A percentile compares a stretch with the other conserved stretches of the same genome.
Evolutionary conservation across 1,284 basidiomycete genomes (phyloP).

Genomic region (Paramarasmius palmivorus): DNA sequence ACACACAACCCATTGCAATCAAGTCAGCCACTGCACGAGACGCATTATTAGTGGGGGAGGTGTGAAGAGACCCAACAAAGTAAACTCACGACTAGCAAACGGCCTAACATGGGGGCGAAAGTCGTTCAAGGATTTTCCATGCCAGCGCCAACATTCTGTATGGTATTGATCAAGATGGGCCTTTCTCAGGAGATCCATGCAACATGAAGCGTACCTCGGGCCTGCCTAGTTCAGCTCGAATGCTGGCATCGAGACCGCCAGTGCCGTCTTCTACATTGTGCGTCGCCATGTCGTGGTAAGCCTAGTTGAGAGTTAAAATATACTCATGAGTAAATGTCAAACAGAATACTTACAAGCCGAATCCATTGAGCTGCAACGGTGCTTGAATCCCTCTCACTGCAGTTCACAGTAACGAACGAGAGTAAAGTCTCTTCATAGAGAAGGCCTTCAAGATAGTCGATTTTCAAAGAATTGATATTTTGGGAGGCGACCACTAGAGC

Average conservation of each 20-base stretch:
- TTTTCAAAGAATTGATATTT: too few relatives aligned
- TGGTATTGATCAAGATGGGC: not conserved
- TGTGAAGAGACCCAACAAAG: not conserved
- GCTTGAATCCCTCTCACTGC: too few relatives aligned
- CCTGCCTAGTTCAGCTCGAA: conserved; percentile 27
- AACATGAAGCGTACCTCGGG: conserved; percentile 24
- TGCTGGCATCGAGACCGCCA: conserved; percentile 29
- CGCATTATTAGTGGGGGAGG: not conserved
- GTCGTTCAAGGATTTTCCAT: conserved; percentile 23
- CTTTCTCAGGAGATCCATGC: too few relatives aligned
- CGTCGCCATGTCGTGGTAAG: conserved; percentile 30
- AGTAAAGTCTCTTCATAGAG: too few relatives aligned
- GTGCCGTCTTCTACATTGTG: conserved; percentile 24
- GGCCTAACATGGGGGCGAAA: conserved; percentile 17
- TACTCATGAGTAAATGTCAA: too few relatives aligned
- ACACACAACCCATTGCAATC: conserved; percentile 33
- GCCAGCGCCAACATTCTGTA: conserved; percentile 29
- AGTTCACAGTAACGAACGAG: too few relatives aligned
- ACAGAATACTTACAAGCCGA: too few relatives aligned
- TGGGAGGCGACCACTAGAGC: too few relatives aligned
- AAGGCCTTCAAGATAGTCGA: too few relatives aligned
- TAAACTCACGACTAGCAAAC: conserved; percentile 7
- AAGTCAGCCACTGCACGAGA: conserved; percentile 32
- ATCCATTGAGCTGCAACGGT: too few relatives aligned
- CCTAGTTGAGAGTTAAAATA: conserved; percentile 16